These are phyloP conservation scores for Rhodotorula sp. DNA, from an alignment of 1,284 basidiomycete genomes.

Conservation along the genomic window DNA sequence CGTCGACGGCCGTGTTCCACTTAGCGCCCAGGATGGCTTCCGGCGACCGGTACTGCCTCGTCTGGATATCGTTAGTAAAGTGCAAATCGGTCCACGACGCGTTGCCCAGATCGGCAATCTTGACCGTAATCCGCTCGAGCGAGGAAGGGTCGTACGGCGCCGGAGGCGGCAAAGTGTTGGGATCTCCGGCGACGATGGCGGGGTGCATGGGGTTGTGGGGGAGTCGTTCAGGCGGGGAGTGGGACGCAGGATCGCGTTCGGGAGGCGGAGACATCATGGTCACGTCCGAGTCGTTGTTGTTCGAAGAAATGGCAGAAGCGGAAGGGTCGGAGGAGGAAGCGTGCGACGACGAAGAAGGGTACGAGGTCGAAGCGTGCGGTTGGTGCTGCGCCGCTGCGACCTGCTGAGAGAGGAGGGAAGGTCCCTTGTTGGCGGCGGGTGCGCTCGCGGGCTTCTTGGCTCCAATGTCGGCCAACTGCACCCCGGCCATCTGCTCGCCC, in stretches of 20 bases:
- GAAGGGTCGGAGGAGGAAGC: slow-evolving; percentile 10
- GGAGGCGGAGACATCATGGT: slow-evolving; percentile 35
- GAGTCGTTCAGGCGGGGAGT: slow-evolving; percentile 41
- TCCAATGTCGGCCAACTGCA: slow-evolving; percentile 64
- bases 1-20: slow-evolving; percentile 92
- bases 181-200: slow-evolving; percentile 58
- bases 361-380: slow-evolving; percentile 13
- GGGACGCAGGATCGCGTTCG: slow-evolving; percentile 23
- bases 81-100: slow-evolving; percentile 77
- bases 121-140: slow-evolving; percentile 89
- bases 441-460: slow-evolving; percentile 58
- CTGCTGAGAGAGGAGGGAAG: slow-evolving; percentile 78
- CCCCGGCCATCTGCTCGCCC: slow-evolving; percentile 61
- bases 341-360: slow-evolving; percentile 13
- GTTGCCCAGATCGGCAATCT: slow-evolving; percentile 87
- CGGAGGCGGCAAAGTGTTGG: slow-evolving; percentile 52
- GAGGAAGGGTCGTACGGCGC: slow-evolving; percentile 60
- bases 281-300: slow-evolving; percentile 35
- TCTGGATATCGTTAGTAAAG: slow-evolving; percentile 95
- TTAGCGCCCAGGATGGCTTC: slow-evolving; percentile 95
- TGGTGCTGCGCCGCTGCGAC: slow-evolving; percentile 22
- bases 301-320: slow-evolving; percentile 3
- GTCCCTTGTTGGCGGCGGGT: slow-evolving; percentile 58
- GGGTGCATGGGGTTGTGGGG: slow-evolving; percentile 44
- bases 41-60: slow-evolving; percentile 93